phyloP scores from a whole-genome alignment of 371 early-diverging fungal species.

The Mucor circinelloides region DNA sequence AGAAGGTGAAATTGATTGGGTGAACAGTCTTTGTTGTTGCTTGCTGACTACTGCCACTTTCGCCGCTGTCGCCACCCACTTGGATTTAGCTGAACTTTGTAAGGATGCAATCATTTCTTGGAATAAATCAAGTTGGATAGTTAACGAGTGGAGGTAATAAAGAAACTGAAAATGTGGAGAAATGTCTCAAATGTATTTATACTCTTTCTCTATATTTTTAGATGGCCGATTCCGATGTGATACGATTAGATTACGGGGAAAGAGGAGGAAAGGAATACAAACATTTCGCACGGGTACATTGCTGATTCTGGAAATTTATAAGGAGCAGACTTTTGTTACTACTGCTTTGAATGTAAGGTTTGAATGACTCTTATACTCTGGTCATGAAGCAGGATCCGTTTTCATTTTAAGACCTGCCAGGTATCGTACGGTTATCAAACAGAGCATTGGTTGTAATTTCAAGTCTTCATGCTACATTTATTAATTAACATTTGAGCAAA shows the following conservation, averaged over 20 bases:
- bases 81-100: not conserved
- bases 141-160: not conserved
- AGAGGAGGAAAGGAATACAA: not conserved
- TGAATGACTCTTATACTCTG: too few species aligned
- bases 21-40: conserved; percentile 4
- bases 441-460: too few species aligned
- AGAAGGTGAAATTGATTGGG: conserved; percentile 12
- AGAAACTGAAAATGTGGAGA: not conserved
- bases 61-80: not conserved
- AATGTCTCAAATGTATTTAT: not conserved
- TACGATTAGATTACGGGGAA: not conserved
- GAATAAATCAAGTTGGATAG: not conserved
- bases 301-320: not conserved
- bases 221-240: conserved; percentile 2
- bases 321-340: not conserved
- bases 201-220: not conserved
- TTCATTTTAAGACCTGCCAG: too few species aligned
- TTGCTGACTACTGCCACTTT: not conserved
- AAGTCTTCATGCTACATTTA: too few species aligned
- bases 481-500: too few species aligned
- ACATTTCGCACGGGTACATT: not conserved
- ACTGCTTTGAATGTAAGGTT: too few species aligned
- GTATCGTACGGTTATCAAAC: too few species aligned
- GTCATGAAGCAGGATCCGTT: too few species aligned
- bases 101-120: not conserved